Percentiles rank a stretch among this genome's conserved stretches.
These are phyloP conservation scores for Talaromyces sp. DNA, from an alignment of 2,329 filamentous ascomycete genomes.

Conservation along the genomic window DNA sequence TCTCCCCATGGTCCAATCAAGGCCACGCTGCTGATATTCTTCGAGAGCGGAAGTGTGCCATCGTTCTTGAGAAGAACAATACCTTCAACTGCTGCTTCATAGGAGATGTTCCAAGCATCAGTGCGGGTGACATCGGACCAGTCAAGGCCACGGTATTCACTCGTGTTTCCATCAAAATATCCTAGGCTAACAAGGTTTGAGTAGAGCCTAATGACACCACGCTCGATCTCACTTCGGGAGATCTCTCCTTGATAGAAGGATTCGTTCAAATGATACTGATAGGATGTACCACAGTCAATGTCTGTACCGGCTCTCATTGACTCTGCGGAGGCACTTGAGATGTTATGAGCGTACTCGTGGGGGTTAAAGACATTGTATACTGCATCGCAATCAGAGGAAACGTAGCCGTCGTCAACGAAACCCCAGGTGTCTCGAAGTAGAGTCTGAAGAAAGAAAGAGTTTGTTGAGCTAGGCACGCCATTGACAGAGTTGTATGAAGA, in stretches of 20 bases:
- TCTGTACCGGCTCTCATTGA: constrained; percentile 57
- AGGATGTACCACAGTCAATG: constrained; percentile 56
- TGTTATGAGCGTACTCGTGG: constrained; percentile 51
- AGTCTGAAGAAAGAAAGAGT: constrained; percentile 63
- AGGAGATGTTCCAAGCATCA: constrained; percentile 58
- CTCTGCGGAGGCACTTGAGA: constrained; percentile 52
- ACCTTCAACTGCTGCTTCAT: constrained; percentile 54
- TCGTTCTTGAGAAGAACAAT: constrained; percentile 59
- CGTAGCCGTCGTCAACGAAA: constrained; percentile 63
- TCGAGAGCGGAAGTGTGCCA: constrained; percentile 49
- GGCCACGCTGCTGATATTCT: constrained; percentile 48
- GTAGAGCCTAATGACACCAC: constrained; percentile 53
- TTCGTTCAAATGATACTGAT: constrained; percentile 48
- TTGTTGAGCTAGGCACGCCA: constrained; percentile 66
- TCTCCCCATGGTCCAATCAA: constrained; percentile 64
- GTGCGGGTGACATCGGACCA: constrained; percentile 61
- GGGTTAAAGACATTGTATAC: constrained; percentile 61
- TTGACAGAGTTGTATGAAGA: constrained; percentile 68
- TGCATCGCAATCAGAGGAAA: constrained; percentile 68
- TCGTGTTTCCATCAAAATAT: constrained; percentile 54
- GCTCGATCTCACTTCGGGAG: constrained; percentile 51
- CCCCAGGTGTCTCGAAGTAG: constrained; percentile 68
- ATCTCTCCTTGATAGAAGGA: constrained; percentile 50
- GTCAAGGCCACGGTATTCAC: constrained; percentile 54
- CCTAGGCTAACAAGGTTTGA: constrained; percentile 53